phyloP scores from a whole-genome alignment of 1,284 basidiomycete species.

The Pisolithus thermaeus region DNA sequence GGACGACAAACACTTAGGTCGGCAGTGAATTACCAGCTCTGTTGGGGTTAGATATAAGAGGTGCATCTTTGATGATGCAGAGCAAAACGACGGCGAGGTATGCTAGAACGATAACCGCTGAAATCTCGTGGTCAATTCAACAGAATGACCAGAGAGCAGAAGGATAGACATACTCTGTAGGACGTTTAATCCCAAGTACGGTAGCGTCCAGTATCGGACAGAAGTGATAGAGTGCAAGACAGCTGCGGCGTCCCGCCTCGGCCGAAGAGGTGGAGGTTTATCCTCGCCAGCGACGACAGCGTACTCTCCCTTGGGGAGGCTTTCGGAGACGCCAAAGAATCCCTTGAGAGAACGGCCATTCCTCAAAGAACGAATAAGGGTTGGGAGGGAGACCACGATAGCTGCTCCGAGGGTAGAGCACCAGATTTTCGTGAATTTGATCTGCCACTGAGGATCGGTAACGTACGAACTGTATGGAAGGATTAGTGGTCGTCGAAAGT shows the following conservation, averaged over 20 bases:
- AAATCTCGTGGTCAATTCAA: not conserved
- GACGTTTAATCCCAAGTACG: conserved; percentile 36
- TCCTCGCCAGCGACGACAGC: conserved; percentile 19
- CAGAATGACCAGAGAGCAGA: not conserved
- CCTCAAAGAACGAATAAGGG: conserved; percentile 41
- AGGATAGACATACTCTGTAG: conserved; percentile 37
- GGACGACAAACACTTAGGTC: not conserved
- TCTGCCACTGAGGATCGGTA: conserved; percentile 75
- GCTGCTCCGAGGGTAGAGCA: conserved; percentile 51
- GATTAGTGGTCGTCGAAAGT: no score
- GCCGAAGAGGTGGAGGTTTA: conserved; percentile 7
- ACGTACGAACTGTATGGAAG: conserved; percentile 58
- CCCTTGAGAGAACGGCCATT: conserved; percentile 39
- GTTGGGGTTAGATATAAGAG: conserved; percentile 53
- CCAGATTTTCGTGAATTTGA: conserved; percentile 73
- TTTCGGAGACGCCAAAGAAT: conserved; percentile 47
- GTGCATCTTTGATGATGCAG: conserved; percentile 48
- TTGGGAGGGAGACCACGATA: conserved; percentile 47
- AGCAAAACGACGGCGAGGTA: conserved; percentile 44
- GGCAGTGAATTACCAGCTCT: conserved; percentile 43
- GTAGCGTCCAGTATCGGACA: conserved; percentile 36
- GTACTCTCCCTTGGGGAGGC: conserved; percentile 30
- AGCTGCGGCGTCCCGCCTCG: conserved; percentile 8
- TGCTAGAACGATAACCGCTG: conserved; percentile 42
- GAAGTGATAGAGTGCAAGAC: conserved; percentile 26